Conservation (phyloP, 106 monocot species). For the Platanthera guangdongensis region DNA sequence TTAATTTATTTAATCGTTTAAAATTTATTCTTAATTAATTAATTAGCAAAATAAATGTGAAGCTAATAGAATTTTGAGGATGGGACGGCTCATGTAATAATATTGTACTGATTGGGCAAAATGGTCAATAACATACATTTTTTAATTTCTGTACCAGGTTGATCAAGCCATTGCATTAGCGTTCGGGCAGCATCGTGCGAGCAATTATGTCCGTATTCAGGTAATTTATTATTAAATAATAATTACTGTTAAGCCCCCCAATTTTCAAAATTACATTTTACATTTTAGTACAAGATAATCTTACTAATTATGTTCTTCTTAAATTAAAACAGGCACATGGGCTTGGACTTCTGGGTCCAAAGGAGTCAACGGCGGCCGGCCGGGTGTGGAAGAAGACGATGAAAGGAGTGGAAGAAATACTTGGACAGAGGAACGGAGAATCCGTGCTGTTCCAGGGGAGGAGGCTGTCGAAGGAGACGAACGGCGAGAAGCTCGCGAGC, state of each 20-base stretch:
- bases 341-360: background rate
- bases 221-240: constrained; percentile 8
- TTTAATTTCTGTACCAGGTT: constrained; percentile 24
- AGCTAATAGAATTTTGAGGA: too few relatives aligned
- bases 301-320: background rate
- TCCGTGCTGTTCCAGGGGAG: constrained; percentile 19
- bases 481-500: constrained; percentile 14
- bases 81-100: too few relatives aligned
- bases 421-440: constrained; percentile 9
- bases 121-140: background rate
- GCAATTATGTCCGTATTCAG: constrained; percentile 74
- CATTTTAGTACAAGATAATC: background rate
- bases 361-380: background rate
- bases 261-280: background rate
- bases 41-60: too few relatives aligned
- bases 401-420: constrained; percentile 7
- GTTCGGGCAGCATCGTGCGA: constrained; percentile 43
- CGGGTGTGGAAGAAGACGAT: background rate
- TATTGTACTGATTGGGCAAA: too few relatives aligned
- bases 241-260: background rate
- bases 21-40: too few relatives aligned
- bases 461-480: constrained; percentile 7
- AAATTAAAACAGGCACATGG: constrained; percentile 3
- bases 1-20: too few relatives aligned
- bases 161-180: constrained; percentile 76